Base-by-base conservation (phyloP, 1,284 basidiomycete species). In the Crucibulum cyathiforme region DNA sequence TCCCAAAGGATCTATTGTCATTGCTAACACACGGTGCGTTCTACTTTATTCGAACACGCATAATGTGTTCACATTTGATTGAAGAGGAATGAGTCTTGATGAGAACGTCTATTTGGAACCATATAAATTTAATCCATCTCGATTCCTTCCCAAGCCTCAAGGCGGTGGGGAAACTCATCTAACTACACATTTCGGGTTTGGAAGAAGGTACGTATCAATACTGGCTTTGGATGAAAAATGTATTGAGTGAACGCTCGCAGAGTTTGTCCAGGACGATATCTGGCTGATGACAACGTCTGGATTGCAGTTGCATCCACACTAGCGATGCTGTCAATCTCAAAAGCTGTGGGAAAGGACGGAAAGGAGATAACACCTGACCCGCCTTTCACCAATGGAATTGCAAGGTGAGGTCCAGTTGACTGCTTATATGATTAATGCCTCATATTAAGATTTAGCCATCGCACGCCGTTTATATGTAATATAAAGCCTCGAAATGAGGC, bases 1-100 rank as follows among this genome's bases (percentile, higher is more conserved):
- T 35, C 70, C 70, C 0, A 63, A 65, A 56, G 67, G 65, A 8
- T 57, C 69, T 8, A 53, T 67, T 39, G 53, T 72, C 38, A 58
- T 72, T n/a, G 52, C 56, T 4, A 68, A 67, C 51, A 53, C 57
- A 6, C 51, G 62, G 67, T 68, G 51, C 9, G 57, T 63, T 46
- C 37, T 39, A 8, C 6, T 24, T 53, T 8, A 9, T 10, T 19
- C 15, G 10, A 54, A 7, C 52, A 46, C 7, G 17, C 19, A 38
- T 41, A 35, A 35, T 5, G n/a, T 49, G n/a, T 36, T n/a, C 15
- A 17, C 17, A 12, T 13, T 2, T 15, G 7, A 49, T 15, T 31
- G n/a, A 49, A 70, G 67, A 55, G 61, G 54, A 10, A 67, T 71
- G 59, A 47, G 58, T 7, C 50, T 56, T 9, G 65, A 70, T 45